phyloP scores from a whole-genome alignment of 768 basidiomycete genomes.

The Lentinula guzmanii region DNA sequence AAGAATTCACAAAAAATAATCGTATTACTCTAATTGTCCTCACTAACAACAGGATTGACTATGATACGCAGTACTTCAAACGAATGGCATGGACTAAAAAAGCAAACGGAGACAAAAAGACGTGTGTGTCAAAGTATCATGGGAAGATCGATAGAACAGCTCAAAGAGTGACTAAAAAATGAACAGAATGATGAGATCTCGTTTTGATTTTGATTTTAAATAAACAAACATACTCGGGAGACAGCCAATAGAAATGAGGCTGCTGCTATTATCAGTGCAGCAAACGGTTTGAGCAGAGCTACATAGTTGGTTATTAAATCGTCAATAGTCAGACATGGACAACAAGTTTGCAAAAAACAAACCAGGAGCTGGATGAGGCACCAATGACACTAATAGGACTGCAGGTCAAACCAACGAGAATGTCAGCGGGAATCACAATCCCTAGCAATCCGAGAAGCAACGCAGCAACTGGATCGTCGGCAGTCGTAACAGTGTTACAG shows the following conservation, averaged over 20 bases:
- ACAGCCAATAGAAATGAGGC: conserved; percentile 32
- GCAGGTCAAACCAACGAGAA: conserved; percentile 31
- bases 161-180: background rate
- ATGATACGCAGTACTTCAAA: background rate
- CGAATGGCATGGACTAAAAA: background rate
- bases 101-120: background rate
- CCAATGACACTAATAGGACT: conserved; percentile 25
- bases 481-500: conserved; percentile 28
- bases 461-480: conserved; percentile 9
- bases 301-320: background rate
- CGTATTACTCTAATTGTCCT: background rate
- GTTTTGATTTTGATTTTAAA: background rate
- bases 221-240: background rate
- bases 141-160: background rate
- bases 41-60: background rate
- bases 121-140: background rate
- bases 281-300: conserved; percentile 39
- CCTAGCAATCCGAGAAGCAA: conserved; percentile 25
- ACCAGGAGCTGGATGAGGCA: conserved; percentile 17
- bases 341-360: background rate
- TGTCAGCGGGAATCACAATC: conserved; percentile 14
- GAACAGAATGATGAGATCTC: background rate
- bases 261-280: conserved; percentile 37
- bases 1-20: too few species aligned
- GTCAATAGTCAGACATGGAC: background rate